A percentile compares a stretch with the other conserved stretches of the same genome.
phyloP scores from a whole-genome alignment of 371 early-diverging fungal genomes.

The Rhizopus stolonifer region DNA sequence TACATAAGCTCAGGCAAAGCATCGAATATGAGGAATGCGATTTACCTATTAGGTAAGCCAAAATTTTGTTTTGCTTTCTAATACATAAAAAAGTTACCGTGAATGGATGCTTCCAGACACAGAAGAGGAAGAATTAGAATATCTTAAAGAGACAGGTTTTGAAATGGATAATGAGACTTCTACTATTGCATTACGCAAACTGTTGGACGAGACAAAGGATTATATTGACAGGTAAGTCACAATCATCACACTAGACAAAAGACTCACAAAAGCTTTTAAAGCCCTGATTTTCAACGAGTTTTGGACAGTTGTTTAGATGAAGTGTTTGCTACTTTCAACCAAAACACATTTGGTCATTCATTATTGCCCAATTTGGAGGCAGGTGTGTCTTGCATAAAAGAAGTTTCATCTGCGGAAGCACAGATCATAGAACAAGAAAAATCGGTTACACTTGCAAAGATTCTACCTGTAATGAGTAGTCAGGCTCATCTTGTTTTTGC shows the following conservation, averaged over 20 bases:
- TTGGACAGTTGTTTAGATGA: constrained; percentile 55
- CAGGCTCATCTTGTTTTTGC: constrained; percentile 79
- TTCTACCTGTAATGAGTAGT: constrained; percentile 75
- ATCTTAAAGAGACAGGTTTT: constrained; percentile 59
- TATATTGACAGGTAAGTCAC: constrained; percentile 77
- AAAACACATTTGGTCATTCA: constrained; percentile 35
- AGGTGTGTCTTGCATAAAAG: constrained; percentile 22
- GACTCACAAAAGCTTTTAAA: constrained; percentile 24
- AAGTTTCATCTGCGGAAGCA: no score
- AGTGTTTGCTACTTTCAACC: constrained; percentile 57
- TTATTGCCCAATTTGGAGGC: constrained; percentile 27
- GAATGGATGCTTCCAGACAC: constrained; percentile 70
- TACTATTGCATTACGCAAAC: constrained; percentile 48
- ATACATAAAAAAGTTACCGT: no score
- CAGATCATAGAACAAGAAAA: no score
- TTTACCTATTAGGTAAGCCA: constrained; percentile 32
- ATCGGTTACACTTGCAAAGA: constrained; percentile 68
- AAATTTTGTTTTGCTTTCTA: no score
- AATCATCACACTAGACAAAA: no score
- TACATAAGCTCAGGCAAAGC: constrained; percentile 24
- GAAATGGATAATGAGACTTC: constrained; percentile 24
- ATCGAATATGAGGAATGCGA: constrained; percentile 37
- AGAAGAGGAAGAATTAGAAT: constrained; percentile 58
- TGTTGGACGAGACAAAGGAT: constrained; percentile 82
- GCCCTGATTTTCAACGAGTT: constrained; percentile 63